Evolutionary conservation across 2,329 filamentous ascomycete genomes (phyloP).

Genomic region (Claviceps maximensis): DNA sequence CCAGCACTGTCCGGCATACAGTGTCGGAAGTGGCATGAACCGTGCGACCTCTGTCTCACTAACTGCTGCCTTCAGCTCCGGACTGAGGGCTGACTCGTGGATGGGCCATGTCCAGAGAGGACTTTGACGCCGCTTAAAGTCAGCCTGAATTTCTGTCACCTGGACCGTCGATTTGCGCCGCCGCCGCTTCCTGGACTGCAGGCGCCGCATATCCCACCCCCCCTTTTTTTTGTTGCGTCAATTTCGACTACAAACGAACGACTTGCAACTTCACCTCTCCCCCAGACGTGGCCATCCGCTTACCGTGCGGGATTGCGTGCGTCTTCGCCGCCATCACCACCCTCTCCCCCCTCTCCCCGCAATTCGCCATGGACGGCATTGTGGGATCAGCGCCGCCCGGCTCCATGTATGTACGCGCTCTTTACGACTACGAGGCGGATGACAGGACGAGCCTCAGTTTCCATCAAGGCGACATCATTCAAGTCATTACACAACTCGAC

Average conservation of each 20-base stretch:
- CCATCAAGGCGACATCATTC: slow-evolving; percentile 90
- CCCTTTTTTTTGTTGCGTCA: background rate
- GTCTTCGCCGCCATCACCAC: background rate
- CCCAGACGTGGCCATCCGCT: background rate
- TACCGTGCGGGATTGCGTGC: background rate
- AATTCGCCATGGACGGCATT: slow-evolving; percentile 43
- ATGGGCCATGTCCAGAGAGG: slow-evolving; percentile 22
- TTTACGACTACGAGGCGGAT: slow-evolving; percentile 97
- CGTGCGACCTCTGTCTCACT: slow-evolving; percentile 6
- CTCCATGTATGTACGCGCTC: slow-evolving; percentile 81
- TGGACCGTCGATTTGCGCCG: slow-evolving; percentile 2
- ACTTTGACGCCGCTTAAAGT: slow-evolving; percentile 15
- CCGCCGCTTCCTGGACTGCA: background rate
- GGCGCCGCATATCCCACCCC: background rate
- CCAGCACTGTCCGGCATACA: background rate
- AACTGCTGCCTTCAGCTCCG: slow-evolving; percentile 15
- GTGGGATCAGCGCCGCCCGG: slow-evolving; percentile 46
- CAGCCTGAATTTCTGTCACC: background rate
- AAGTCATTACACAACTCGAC: slow-evolving; percentile 95
- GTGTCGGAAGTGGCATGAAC: slow-evolving; percentile 10
- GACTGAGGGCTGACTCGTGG: slow-evolving; percentile 16
- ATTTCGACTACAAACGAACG: background rate
- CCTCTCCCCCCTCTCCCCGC: slow-evolving; percentile 1
- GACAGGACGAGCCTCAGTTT: slow-evolving; percentile 95
- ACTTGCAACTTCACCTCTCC: background rate